A percentile compares a stretch with the other conserved stretches of the same genome.
These are phyloP conservation scores for Polygonum aviculare DNA, from an alignment of 148 eudicot species.

Conservation along the genomic window DNA sequence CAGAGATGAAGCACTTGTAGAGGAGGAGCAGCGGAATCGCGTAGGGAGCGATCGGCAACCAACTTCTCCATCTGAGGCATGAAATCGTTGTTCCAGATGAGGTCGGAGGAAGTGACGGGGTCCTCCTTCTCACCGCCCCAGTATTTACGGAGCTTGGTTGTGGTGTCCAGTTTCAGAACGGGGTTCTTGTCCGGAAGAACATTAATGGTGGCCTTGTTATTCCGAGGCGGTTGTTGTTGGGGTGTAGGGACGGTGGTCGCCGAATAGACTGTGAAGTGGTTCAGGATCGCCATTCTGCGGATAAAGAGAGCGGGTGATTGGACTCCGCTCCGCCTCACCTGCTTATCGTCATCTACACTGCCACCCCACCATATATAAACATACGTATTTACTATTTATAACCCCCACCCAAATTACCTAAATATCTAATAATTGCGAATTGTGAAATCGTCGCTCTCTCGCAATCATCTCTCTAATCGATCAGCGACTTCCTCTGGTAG, in stretches of 20 bases:
- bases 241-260: background rate
- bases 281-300: constrained; percentile 34
- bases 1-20: too few species aligned
- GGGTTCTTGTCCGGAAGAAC: constrained; percentile 73
- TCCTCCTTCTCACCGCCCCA: constrained; percentile 80
- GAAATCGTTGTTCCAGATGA: constrained; percentile 82
- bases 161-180: constrained; percentile 39
- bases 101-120: constrained; percentile 65
- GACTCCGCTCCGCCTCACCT: background rate
- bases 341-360: background rate
- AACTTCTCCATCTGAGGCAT: constrained; percentile 55
- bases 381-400: too few species aligned
- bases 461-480: too few species aligned
- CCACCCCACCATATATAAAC: background rate
- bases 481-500: background rate
- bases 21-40: constrained; percentile 13
- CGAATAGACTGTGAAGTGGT: constrained; percentile 38
- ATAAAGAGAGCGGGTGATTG: background rate
- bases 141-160: constrained; percentile 73
- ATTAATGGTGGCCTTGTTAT: constrained; percentile 32
- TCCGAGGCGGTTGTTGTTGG: constrained; percentile 3
- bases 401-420: too few species aligned
- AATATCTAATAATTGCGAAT: too few species aligned
- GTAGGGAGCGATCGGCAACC: constrained; percentile 28
- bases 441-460: too few species aligned